Evolutionary conservation across 208 protist species (phyloP), one percentile per base, ranked within the genome.

Genomic region (Jaenimonas drosophilae): DNA sequence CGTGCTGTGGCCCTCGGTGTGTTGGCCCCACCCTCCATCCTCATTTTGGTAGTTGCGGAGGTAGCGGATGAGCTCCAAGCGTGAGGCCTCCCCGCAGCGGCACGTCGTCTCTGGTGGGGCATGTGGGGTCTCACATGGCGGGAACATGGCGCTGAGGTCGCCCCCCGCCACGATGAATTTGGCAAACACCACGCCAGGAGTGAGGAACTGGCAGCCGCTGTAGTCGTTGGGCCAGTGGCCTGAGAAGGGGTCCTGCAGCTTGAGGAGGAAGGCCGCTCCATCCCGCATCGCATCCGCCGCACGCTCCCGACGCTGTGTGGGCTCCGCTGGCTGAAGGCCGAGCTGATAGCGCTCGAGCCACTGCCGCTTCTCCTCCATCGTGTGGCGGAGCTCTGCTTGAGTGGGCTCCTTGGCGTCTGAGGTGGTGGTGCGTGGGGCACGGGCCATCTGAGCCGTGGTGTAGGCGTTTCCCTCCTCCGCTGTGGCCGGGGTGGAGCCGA

Each of bases 161-260:
- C 76, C 76, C 23, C 56, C 34, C 12, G 68, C 65, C 20, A 81
- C 65, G 55, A 98, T 84, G 68, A 97, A 98, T 40, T 77, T 81
- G 4, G 72, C 74, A 54, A 97, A 94, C 3, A 98, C 49, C 9
- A 96, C 43, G 20, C 96, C 95, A 29, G 94, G 74, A 20, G 93
- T 75, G 21, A 97, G 81, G 66, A 98, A 98, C 54, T 96, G 65
- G 30, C 93, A 95, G 19, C 97, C 97, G 49, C 95, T 96, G 76
- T 99, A 99, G 59, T 98, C 95, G 66, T 95, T 95, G 19, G 96
- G 85, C 95, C 95, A 99, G 74, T 99, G 96, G 6, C 96, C 96
- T n/a, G 90, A 94, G 53, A 79, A 84, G n/a, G 85, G 80, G 49
- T 90, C 74, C 46, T 95, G 88, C 48, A 95, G 65, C 25, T 50